Percentiles rank a stretch among this genome's conserved stretches.
Evolutionary conservation across 2,329 filamentous ascomycete genomes (phyloP).

Genomic region (Trichoderma polysporum): DNA sequence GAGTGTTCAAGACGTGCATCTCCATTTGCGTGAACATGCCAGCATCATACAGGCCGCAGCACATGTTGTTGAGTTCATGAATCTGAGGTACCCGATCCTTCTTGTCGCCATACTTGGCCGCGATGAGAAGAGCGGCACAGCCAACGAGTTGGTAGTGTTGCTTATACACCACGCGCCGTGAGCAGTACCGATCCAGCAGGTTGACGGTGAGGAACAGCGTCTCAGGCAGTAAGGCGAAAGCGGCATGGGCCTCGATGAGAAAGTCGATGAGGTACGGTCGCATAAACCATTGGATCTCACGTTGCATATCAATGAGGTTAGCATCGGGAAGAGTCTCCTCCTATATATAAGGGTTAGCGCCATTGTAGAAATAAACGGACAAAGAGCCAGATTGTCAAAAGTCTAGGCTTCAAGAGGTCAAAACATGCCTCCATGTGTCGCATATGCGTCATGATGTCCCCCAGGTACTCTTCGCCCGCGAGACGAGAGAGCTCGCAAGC

Average conservation of each 20-base stretch:
- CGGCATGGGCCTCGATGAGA: slow-evolving; percentile 92
- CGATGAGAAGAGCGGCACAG: slow-evolving; percentile 92
- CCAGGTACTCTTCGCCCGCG: slow-evolving; percentile 86
- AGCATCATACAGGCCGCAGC: slow-evolving; percentile 95
- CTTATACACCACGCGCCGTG: slow-evolving; percentile 96
- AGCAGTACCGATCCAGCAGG: slow-evolving; percentile 96
- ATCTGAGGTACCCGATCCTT: slow-evolving; percentile 99
- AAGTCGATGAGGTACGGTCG: slow-evolving; percentile 97
- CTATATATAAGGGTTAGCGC: slow-evolving; percentile 38
- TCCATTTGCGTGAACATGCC: slow-evolving; percentile 99
- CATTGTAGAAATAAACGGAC: background rate
- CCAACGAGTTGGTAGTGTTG: slow-evolving; percentile 98
- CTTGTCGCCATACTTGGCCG: slow-evolving; percentile 97
- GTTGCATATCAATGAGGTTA: slow-evolving; percentile 97
- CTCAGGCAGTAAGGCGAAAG: slow-evolving; percentile 89
- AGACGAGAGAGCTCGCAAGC: slow-evolving; percentile 83
- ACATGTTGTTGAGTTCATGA: slow-evolving; percentile 97
- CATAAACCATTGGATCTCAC: slow-evolving; percentile 99
- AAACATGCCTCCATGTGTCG: slow-evolving; percentile 79
- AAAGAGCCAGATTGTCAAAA: background rate
- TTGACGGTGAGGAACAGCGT: slow-evolving; percentile 96
- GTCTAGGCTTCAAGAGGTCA: background rate
- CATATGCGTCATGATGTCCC: slow-evolving; percentile 94
- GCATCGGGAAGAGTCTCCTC: slow-evolving; percentile 91
- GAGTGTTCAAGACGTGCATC: slow-evolving; percentile 97